Evolutionary conservation across 495 filamentous ascomycete species (phyloP).

Genomic region (Delitschia confertaspora): DNA sequence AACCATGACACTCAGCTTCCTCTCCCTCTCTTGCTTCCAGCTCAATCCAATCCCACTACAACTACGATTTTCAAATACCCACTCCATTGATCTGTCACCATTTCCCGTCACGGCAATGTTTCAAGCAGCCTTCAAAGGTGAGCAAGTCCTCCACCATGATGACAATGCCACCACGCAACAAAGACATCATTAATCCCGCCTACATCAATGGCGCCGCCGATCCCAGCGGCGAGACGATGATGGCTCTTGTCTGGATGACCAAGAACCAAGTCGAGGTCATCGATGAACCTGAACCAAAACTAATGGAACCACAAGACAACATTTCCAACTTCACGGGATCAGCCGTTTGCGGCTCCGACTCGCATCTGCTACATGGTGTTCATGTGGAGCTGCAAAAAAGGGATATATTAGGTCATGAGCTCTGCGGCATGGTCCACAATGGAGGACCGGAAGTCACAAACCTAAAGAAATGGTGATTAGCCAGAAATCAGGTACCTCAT

Average conservation of each 20-base stretch:
- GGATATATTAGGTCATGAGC: constrained; percentile 87
- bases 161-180: constrained; percentile 46
- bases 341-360: constrained; percentile 80
- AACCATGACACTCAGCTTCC: too few species aligned
- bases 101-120: too few species aligned
- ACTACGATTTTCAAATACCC: too few species aligned
- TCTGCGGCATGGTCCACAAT: constrained; percentile 70
- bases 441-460: constrained; percentile 54
- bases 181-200: constrained; percentile 46
- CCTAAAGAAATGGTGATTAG: constrained; percentile 48
- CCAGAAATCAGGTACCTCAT: too few species aligned
- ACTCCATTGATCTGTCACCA: too few species aligned
- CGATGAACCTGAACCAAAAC: constrained; percentile 57
- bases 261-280: constrained; percentile 53
- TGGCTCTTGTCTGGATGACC: constrained; percentile 63
- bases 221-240: constrained; percentile 51
- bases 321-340: constrained; percentile 77
- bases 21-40: too few species aligned
- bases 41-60: too few species aligned
- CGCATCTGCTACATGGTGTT: constrained; percentile 67
- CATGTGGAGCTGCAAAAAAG: constrained; percentile 69
- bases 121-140: constrained; percentile 54
- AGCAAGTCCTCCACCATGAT: constrained; percentile 58
- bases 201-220: constrained; percentile 38
- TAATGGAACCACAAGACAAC: constrained; percentile 67